These are phyloP conservation scores for Pittosporum tobira DNA, from an alignment of 129 eudicot genomes.

Conservation along the genomic window DNA sequence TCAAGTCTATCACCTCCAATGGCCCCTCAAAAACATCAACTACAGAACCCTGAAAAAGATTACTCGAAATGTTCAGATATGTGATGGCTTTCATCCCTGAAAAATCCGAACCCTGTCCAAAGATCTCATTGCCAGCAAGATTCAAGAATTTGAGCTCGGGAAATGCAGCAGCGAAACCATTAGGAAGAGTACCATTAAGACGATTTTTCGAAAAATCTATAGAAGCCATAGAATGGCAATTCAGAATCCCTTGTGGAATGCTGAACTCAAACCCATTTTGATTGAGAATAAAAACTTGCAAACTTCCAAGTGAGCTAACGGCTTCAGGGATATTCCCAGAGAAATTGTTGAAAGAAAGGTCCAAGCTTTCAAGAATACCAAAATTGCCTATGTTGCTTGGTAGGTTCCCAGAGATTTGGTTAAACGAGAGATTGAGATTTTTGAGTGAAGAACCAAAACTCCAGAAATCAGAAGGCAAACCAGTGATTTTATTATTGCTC, in stretches of 20 bases:
- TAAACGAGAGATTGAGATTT: slow-evolving; percentile 52
- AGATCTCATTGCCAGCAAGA: slow-evolving; percentile 51
- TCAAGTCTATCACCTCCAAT: slow-evolving; percentile 71
- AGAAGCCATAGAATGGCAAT: slow-evolving; percentile 51
- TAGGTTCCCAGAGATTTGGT: slow-evolving; percentile 42
- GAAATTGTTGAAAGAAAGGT: slow-evolving; percentile 61
- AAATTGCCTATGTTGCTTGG: slow-evolving; percentile 73
- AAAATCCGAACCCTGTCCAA: slow-evolving; percentile 59
- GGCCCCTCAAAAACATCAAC: slow-evolving; percentile 52
- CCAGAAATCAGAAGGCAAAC: slow-evolving; percentile 80
- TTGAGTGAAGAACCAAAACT: slow-evolving; percentile 61
- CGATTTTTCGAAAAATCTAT: slow-evolving; percentile 56
- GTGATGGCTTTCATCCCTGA: slow-evolving; percentile 43
- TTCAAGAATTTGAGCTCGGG: slow-evolving; percentile 57
- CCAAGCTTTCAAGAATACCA: slow-evolving; percentile 55
- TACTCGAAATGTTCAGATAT: slow-evolving; percentile 56
- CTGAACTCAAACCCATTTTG: slow-evolving; percentile 39
- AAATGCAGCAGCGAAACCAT: slow-evolving; percentile 47
- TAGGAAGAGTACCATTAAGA: slow-evolving; percentile 61
- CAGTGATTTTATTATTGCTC: slow-evolving; percentile 53
- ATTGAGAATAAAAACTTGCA: slow-evolving; percentile 48
- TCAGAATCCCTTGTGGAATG: slow-evolving; percentile 49
- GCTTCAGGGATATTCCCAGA: slow-evolving; percentile 58
- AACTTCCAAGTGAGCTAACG: slow-evolving; percentile 40
- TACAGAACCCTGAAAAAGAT: slow-evolving; percentile 68